These are phyloP conservation scores for Penicillium palitans DNA, from an alignment of 2,329 filamentous ascomycete species.

Conservation along the genomic window DNA sequence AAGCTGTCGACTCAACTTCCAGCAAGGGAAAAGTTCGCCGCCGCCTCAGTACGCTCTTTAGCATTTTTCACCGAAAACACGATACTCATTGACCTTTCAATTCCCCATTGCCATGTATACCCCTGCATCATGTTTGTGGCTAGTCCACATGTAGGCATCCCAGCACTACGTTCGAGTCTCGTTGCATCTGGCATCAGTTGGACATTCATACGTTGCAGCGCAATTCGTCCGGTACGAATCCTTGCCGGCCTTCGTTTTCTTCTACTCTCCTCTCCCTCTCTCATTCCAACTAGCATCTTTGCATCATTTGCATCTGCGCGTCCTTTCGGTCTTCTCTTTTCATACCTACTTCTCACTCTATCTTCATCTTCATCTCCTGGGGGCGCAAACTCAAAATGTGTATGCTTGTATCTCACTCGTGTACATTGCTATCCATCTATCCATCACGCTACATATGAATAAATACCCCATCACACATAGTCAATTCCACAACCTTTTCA, in stretches of 20 bases:
- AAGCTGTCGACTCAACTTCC: constrained; percentile 7
- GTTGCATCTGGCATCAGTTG: constrained; percentile 17
- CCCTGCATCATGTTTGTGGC: constrained; percentile 21
- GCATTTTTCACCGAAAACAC: constrained; percentile 29
- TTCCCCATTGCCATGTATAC: constrained; percentile 11
- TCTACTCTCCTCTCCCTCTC: neutral
- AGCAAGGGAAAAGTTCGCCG: constrained; percentile 36
- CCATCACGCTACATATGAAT: constrained; percentile 5
- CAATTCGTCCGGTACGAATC: constrained; percentile 16
- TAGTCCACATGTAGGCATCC: constrained; percentile 11
- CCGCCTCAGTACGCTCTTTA: constrained; percentile 35
- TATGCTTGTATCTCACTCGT: neutral
- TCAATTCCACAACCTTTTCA: neutral
- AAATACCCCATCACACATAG: neutral
- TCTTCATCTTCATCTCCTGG: neutral
- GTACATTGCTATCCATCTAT: constrained; percentile 7
- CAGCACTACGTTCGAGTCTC: constrained; percentile 5
- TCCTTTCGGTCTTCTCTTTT: neutral
- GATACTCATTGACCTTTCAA: constrained; percentile 21
- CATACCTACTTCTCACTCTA: neutral
- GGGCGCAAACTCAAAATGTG: neutral
- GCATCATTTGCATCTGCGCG: constrained; percentile 4
- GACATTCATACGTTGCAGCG: constrained; percentile 17
- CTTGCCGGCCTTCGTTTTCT: neutral
- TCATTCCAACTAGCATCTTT: constrained; percentile 3